Percentiles rank a stretch among this genome's conserved stretches.
These are phyloP conservation scores for Tremella fuciformis DNA, from an alignment of 768 basidiomycete species.

Conservation along the genomic window DNA sequence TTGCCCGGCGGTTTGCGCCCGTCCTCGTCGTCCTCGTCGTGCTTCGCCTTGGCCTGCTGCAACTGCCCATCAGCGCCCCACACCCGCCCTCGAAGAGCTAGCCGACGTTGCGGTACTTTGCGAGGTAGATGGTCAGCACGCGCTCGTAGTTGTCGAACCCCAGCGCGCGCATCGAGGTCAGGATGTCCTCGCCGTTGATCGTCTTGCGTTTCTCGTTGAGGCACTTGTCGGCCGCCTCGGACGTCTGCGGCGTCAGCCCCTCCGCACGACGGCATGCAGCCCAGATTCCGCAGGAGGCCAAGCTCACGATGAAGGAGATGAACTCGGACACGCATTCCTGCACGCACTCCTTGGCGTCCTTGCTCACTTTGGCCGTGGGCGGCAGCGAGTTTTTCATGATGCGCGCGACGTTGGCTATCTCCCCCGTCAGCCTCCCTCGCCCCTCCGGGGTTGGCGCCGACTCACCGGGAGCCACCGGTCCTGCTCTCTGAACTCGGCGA, in stretches of 20 bases:
- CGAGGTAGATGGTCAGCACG: conserved; percentile 84
- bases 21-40: conserved; percentile 7
- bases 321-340: conserved; percentile 98
- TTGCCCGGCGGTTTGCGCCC: neutral
- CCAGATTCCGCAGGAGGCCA: neutral
- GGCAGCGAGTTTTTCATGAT: conserved; percentile 95
- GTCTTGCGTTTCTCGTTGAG: conserved; percentile 95
- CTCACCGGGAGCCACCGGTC: conserved; percentile 88
- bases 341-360: conserved; percentile 97
- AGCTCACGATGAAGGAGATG: conserved; percentile 78
- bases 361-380: conserved; percentile 87
- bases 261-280: neutral
- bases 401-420: conserved; percentile 97
- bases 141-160: conserved; percentile 95
- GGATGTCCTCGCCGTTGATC: conserved; percentile 93
- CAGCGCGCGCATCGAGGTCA: conserved; percentile 86
- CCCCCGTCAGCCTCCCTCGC: neutral
- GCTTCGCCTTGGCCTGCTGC: conserved; percentile 13
- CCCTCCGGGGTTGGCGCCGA: conserved; percentile 1
- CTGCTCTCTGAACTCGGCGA: conserved; percentile 91
- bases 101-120: conserved; percentile 76
- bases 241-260: conserved; percentile 56
- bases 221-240: conserved; percentile 93
- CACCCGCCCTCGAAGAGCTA: neutral
- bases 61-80: neutral